phyloP scores from a whole-genome alignment of 78 protist genomes.

The Cavenderia fasciculata region DNA sequence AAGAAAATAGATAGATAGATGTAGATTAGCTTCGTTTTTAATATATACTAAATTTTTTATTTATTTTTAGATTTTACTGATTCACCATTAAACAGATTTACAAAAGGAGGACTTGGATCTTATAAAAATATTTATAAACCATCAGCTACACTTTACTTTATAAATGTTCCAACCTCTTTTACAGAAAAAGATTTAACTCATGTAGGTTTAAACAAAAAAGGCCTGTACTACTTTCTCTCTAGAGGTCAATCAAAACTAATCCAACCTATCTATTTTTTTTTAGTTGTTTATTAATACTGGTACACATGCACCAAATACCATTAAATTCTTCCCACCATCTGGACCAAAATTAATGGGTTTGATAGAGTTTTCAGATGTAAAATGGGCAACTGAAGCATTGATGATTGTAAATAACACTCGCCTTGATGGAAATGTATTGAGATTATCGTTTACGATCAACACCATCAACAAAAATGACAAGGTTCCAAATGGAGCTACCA shows the following conservation, averaged over 20 bases:
- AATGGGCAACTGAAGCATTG: constrained; percentile 59
- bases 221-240: too few species aligned
- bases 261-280: background rate
- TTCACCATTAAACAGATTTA: constrained; percentile 58
- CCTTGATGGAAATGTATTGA: constrained; percentile 46
- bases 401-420: constrained; percentile 41
- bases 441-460: constrained; percentile 57
- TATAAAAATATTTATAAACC: constrained; percentile 66
- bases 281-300: constrained; percentile 32
- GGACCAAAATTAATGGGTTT: constrained; percentile 51
- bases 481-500: too few species aligned
- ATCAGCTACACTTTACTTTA: constrained; percentile 65
- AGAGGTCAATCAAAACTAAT: too few species aligned
- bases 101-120: background rate
- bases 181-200: constrained; percentile 45
- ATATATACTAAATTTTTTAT: background rate
- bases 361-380: constrained; percentile 49
- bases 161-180: constrained; percentile 55
- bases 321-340: constrained; percentile 67
- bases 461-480: constrained; percentile 48
- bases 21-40: background rate
- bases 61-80: constrained; percentile 23
- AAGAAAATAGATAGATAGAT: background rate
- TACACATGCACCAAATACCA: constrained; percentile 23
- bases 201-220: constrained; percentile 17